A percentile compares a stretch with the other conserved stretches of the same genome.
phyloP scores from a whole-genome alignment of 2,329 filamentous ascomycete genomes.

The Colletotrichum costaricense region DNA sequence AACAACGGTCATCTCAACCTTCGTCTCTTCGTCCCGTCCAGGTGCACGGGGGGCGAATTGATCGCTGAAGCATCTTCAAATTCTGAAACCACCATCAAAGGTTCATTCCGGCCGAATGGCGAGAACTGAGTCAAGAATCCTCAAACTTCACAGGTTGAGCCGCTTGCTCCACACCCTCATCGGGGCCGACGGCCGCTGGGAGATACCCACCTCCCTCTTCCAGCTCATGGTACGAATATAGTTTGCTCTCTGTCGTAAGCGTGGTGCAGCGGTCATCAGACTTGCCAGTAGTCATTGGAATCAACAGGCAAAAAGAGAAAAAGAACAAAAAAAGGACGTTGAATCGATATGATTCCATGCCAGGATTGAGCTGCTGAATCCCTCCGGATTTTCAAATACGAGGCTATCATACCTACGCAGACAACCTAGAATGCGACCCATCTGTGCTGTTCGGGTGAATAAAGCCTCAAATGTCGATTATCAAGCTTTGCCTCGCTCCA shows the following conservation, averaged over 20 bases:
- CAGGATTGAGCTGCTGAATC: not conserved
- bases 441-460: not conserved
- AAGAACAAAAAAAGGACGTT: not conserved
- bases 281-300: not conserved
- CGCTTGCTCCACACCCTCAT: constrained; percentile 26
- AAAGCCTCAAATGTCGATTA: not conserved
- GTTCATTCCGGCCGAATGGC: constrained; percentile 29
- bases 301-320: too few relatives aligned
- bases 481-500: constrained; percentile 15
- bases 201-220: not conserved
- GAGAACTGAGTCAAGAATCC: constrained; percentile 22
- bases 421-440: not conserved
- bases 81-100: constrained; percentile 35
- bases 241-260: not conserved
- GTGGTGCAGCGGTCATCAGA: not conserved
- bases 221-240: not conserved
- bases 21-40: constrained; percentile 26
- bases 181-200: constrained; percentile 14
- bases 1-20: constrained; percentile 17
- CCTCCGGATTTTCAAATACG: not conserved
- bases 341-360: not conserved
- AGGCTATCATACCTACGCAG: not conserved
- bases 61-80: constrained; percentile 17
- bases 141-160: constrained; percentile 17
- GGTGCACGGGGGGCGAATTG: constrained; percentile 12